Conservation (phyloP, 441 rosid species). For the Euphorbia schlechtendalii region DNA sequence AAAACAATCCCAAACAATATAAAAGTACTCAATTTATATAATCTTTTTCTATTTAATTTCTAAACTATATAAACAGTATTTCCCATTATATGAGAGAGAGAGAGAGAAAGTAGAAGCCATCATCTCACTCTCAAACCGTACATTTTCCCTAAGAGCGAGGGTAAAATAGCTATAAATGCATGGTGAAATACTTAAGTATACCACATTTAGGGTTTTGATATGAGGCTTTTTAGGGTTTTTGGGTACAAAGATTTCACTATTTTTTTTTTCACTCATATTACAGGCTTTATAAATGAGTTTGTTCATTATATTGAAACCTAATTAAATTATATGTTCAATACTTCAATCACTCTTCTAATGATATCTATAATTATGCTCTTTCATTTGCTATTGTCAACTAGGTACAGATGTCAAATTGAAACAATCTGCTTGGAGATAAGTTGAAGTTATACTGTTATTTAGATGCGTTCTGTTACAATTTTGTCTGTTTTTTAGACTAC, state of each 20-base stretch:
- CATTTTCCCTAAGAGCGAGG: background rate
- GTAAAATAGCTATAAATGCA: too few species aligned
- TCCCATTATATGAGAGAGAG: slow-evolving; percentile 25
- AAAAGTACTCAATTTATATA: slow-evolving; percentile 24
- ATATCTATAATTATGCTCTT: too few species aligned
- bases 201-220: slow-evolving; percentile 36
- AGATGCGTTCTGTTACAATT: too few species aligned
- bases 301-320: background rate
- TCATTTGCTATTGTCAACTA: too few species aligned
- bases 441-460: too few species aligned
- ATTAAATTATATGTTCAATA: background rate
- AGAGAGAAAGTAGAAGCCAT: too few species aligned
- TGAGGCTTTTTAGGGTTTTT: slow-evolving; percentile 17
- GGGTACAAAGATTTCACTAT: background rate
- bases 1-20: slow-evolving; percentile 27
- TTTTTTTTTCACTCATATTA: too few species aligned
- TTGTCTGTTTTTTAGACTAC: too few species aligned
- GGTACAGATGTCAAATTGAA: too few species aligned
- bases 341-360: background rate
- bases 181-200: too few species aligned
- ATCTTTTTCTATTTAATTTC: slow-evolving; percentile 23
- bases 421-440: too few species aligned
- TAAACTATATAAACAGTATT: slow-evolving; percentile 28
- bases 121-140: slow-evolving; percentile 16
- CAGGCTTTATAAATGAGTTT: background rate